Base-by-base conservation (phyloP, 2,329 filamentous ascomycete genomes). In the Helicocarpus griseus region DNA sequence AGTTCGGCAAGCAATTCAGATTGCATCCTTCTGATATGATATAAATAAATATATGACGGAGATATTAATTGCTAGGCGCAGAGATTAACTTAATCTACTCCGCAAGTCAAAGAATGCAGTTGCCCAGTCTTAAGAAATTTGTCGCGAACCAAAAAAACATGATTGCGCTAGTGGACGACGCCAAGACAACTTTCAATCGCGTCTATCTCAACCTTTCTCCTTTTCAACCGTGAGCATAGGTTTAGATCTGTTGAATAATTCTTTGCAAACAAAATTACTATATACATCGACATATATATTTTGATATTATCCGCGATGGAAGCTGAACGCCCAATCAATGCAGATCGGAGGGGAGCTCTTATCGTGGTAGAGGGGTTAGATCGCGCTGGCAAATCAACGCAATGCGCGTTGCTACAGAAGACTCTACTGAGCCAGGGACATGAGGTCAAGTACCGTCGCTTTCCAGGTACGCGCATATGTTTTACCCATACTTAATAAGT, bases 341-440 rank as follows among this genome's bases (percentile, higher is more conserved):
- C 35, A 22, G 4, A 8, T 7, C 35, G n/a, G 9, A 19, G 63
- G 52, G 89, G 89, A 44, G 81, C 83, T 11, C 79, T 96, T 29
- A 80, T 95, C 49, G 86, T 91, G 4, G 81, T 95, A 51, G 90
- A 96, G 72, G 90, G 90, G 2, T 76, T 96, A 55, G 90, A 96
- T 63, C 82, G 89, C 57, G 89, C 89, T 40, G 90, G 90, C 51
- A 96, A 96, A 77, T 91, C 89, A 21, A 95, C 89, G 31, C 90
- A 95, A 77, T 90, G 88, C 59, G 78, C 83, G 61, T 71, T 82
- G 43, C 73, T 96, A 38, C 77, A 76, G 35, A 67, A 77, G 26
- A 71, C 67, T 35, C 72, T 88, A 3, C 65, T 74, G 50, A 62
- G 67, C 5, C 63, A 71, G 51, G 80, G 79, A 6, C 68, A 74